Percentiles rank a stretch among this genome's conserved stretches.
Conservation (phyloP, 768 basidiomycete genomes). For the Leccinum olivaceopallidum region DNA sequence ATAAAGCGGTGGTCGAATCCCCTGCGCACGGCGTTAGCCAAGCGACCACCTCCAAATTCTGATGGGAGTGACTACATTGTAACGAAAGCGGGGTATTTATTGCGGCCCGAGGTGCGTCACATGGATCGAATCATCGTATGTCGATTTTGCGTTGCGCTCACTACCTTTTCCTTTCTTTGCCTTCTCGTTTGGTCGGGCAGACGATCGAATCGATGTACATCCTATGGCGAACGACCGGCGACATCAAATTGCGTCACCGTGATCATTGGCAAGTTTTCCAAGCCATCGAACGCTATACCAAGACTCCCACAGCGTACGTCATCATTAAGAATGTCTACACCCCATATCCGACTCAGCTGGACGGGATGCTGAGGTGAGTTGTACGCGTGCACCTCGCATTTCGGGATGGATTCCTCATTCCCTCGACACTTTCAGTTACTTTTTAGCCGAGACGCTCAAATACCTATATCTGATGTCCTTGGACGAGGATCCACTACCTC, state of each 20-base stretch:
- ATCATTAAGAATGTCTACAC: constrained; percentile 48
- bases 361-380: constrained; percentile 73
- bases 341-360: constrained; percentile 35
- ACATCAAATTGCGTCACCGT: constrained; percentile 55
- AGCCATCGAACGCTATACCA: constrained; percentile 56
- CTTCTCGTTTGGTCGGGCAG: constrained; percentile 24
- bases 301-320: constrained; percentile 58
- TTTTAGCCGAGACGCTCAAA: constrained; percentile 64
- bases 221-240: constrained; percentile 69
- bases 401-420: constrained; percentile 15
- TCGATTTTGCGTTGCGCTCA: background rate
- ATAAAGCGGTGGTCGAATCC: constrained; percentile 22
- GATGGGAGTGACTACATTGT: constrained; percentile 55
- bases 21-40: background rate
- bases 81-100: constrained; percentile 46
- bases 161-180: background rate
- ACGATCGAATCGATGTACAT: constrained; percentile 74
- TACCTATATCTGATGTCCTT: constrained; percentile 72
- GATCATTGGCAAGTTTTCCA: constrained; percentile 59
- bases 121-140: background rate
- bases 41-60: background rate
- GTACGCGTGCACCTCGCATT: no score
- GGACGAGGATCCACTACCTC: constrained; percentile 56
- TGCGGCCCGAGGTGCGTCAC: constrained; percentile 66
- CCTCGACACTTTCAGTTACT: constrained; percentile 38